phyloP scores from a whole-genome alignment of 495 filamentous ascomycete genomes.

The Annulohypoxylon stygium region DNA sequence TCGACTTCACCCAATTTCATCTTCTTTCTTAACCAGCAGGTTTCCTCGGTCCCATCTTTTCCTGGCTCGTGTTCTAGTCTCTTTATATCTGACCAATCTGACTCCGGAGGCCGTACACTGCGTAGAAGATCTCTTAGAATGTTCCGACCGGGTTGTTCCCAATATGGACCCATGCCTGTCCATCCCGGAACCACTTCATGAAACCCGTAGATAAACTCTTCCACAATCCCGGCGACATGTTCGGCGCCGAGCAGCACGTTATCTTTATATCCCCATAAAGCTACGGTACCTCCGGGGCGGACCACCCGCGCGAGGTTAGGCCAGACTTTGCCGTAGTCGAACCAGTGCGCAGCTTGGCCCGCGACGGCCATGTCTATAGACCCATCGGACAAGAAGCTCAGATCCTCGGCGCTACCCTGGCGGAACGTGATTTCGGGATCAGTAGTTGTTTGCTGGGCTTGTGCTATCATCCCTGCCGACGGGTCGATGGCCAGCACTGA shows the following conservation, averaged over 20 bases:
- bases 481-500: conserved; percentile 68
- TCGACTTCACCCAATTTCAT: conserved; percentile 68
- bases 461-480: conserved; percentile 68
- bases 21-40: conserved; percentile 63
- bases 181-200: conserved; percentile 57
- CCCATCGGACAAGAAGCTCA: conserved; percentile 61
- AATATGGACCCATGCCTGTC: conserved; percentile 69
- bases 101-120: conserved; percentile 62
- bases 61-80: conserved; percentile 70
- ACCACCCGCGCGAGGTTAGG: conserved; percentile 67
- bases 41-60: conserved; percentile 58
- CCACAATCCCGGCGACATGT: conserved; percentile 61
- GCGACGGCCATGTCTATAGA: conserved; percentile 69
- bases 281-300: conserved; percentile 67
- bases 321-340: conserved; percentile 67
- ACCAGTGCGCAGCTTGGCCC: conserved; percentile 76
- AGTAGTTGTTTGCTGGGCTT: conserved; percentile 61
- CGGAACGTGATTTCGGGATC: conserved; percentile 62
- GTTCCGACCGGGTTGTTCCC: conserved; percentile 70
- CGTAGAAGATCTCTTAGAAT: conserved; percentile 64
- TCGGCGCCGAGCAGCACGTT: conserved; percentile 65
- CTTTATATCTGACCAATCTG: conserved; percentile 64
- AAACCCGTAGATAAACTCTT: conserved; percentile 61
- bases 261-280: conserved; percentile 75
- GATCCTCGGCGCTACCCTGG: conserved; percentile 63